Evolutionary conservation across 345 rosid genomes (phyloP).

Genomic region (Viola odorata): DNA sequence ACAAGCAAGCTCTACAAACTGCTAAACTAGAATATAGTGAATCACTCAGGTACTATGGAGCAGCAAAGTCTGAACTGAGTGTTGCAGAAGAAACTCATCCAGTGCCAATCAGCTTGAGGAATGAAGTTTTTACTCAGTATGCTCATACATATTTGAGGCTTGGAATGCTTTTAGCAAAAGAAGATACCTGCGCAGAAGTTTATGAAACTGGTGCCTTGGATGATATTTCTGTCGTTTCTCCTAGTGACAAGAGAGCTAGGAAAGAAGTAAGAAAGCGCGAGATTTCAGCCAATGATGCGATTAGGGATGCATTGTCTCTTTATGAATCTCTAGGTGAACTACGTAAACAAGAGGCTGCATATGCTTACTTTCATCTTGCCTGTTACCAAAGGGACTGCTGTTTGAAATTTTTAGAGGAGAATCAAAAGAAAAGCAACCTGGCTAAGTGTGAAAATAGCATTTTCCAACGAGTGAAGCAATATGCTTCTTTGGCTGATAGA

Average conservation of each 20-base stretch:
- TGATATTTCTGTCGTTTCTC: constrained; percentile 18
- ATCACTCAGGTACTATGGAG: constrained; percentile 66
- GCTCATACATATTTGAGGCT: constrained; percentile 84
- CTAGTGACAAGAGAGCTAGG: constrained; percentile 26
- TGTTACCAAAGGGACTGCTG: constrained; percentile 76
- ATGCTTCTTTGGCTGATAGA: constrained; percentile 77
- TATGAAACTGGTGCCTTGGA: constrained; percentile 41
- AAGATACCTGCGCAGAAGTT: constrained; percentile 51
- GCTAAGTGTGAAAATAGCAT: constrained; percentile 42
- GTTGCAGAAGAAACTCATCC: constrained; percentile 29
- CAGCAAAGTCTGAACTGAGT: constrained; percentile 65
- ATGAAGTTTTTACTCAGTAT: constrained; percentile 75
- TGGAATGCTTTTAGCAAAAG: constrained; percentile 83
- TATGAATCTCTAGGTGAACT: constrained; percentile 77
- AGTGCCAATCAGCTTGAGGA: constrained; percentile 42
- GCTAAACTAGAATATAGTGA: constrained; percentile 70
- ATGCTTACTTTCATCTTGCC: constrained; percentile 78
- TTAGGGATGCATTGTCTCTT: constrained; percentile 74
- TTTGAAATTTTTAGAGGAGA: constrained; percentile 51
- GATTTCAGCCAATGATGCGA: constrained; percentile 83
- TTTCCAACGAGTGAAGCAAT: constrained; percentile 70
- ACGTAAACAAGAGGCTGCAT: constrained; percentile 87
- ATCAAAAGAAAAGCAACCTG: constrained; percentile 33
- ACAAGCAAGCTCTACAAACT: constrained; percentile 54
- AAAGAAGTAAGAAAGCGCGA: constrained; percentile 49